These are phyloP conservation scores for Arctium lappa DNA, from an alignment of 129 eudicot genomes.

Conservation along the genomic window DNA sequence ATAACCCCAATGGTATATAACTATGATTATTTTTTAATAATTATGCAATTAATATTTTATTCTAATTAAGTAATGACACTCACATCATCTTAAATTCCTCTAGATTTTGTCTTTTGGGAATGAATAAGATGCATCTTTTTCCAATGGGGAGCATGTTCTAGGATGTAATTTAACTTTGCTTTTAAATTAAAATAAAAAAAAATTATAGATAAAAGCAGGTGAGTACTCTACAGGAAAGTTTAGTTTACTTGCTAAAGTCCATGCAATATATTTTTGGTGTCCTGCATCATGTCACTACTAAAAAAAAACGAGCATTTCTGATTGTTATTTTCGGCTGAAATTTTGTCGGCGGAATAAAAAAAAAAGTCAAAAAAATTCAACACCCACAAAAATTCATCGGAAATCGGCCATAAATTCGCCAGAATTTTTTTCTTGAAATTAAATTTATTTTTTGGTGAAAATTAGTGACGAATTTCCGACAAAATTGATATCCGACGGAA, in stretches of 20 bases:
- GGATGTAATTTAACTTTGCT: neutral
- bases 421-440: no score
- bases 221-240: neutral
- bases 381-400: no score
- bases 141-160: constrained; percentile 23
- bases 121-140: neutral
- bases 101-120: constrained; percentile 5
- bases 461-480: no score
- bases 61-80: constrained; percentile 6
- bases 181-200: no score
- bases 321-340: no score
- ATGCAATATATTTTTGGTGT: no score
- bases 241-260: neutral
- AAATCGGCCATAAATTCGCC: no score
- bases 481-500: no score
- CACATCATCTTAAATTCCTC: constrained; percentile 14
- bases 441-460: no score
- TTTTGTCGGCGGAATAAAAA: no score
- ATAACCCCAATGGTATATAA: neutral
- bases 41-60: neutral
- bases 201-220: neutral
- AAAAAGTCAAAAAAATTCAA: no score
- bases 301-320: no score
- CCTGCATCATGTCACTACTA: neutral
- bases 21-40: neutral